A percentile compares a stretch with the other conserved stretches of the same genome.
These are phyloP conservation scores for Cryptosporidium bovis DNA, from an alignment of 169 alveolate genomes.

Conservation along the genomic window DNA sequence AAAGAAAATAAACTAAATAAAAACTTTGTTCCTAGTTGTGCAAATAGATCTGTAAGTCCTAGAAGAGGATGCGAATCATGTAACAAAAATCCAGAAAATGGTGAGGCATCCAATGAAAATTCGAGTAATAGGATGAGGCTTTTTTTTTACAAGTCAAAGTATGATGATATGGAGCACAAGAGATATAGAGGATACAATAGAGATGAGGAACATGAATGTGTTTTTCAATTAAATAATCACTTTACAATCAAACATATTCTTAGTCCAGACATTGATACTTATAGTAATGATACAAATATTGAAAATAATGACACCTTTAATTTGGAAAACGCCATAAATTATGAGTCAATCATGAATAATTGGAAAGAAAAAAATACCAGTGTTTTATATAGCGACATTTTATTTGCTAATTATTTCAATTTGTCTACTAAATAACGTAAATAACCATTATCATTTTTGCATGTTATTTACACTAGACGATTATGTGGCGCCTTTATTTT, in stretches of 20 bases:
- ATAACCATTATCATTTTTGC: no score
- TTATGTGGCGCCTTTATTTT: no score
- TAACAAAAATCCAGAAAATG: background rate
- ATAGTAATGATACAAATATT: no score
- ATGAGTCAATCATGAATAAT: background rate
- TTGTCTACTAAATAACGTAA: no score
- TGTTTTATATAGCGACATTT: slow-evolving; percentile 21
- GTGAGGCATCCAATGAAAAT: background rate
- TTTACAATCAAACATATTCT: slow-evolving; percentile 14
- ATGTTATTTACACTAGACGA: no score
- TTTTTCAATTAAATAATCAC: slow-evolving; percentile 22
- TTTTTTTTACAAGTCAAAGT: slow-evolving; percentile 39
- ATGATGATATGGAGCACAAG: slow-evolving; percentile 11
- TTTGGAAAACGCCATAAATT: background rate
- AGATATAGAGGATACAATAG: slow-evolving; percentile 53
- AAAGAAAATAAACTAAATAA: background rate
- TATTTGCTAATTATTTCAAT: background rate
- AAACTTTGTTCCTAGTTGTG: slow-evolving; percentile 36
- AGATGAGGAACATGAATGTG: slow-evolving; percentile 34
- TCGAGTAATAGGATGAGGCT: slow-evolving; percentile 6
- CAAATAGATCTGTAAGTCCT: slow-evolving; percentile 51
- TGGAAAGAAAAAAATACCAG: slow-evolving; percentile 3
- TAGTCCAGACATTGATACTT: background rate
- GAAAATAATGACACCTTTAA: no score
- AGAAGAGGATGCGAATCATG: slow-evolving; percentile 65